Evolutionary conservation across 768 basidiomycete species (phyloP).

Genomic region (Naganishia vishniacii): DNA sequence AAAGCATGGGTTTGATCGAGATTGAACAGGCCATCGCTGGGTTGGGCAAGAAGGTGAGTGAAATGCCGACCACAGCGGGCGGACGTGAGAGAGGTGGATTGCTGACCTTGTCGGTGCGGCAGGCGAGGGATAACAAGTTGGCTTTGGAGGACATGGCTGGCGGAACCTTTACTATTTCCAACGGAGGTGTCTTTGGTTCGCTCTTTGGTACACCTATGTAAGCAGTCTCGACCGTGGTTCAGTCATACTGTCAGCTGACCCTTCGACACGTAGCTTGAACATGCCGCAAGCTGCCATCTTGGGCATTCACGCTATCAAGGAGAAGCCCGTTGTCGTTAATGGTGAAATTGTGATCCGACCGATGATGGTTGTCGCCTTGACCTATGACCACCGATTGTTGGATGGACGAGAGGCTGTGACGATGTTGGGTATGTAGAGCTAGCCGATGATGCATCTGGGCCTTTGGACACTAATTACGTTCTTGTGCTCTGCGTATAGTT

Average conservation of each 20-base stretch:
- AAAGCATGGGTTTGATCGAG: slow-evolving; percentile 75
- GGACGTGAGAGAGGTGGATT: background rate
- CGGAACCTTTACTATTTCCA: slow-evolving; percentile 98
- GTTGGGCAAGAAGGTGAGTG: slow-evolving; percentile 72
- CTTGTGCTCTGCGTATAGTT: slow-evolving; percentile 58
- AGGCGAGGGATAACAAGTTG: slow-evolving; percentile 84
- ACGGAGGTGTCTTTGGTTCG: slow-evolving; percentile 97
- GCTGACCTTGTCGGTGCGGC: background rate
- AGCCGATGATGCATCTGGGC: background rate
- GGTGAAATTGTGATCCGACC: slow-evolving; percentile 95
- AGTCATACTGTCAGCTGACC: slow-evolving; percentile 51
- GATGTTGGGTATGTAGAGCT: slow-evolving; percentile 84
- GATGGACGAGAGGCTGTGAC: slow-evolving; percentile 95
- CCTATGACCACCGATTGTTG: slow-evolving; percentile 87
- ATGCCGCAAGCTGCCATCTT: slow-evolving; percentile 64
- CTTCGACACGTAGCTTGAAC: too few species aligned
- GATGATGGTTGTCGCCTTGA: slow-evolving; percentile 72
- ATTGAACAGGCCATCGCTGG: slow-evolving; percentile 89
- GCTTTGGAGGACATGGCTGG: slow-evolving; percentile 98
- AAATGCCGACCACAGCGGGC: background rate
- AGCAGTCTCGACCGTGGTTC: slow-evolving; percentile 22
- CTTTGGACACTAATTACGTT: slow-evolving; percentile 12
- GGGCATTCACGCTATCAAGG: slow-evolving; percentile 95
- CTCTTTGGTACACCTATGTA: slow-evolving; percentile 92
- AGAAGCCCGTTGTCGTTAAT: slow-evolving; percentile 79